A percentile compares a stretch with the other conserved stretches of the same genome.
These are phyloP conservation scores for Pichia ethanolica DNA, from an alignment of 805 yeast species.

Conservation along the genomic window DNA sequence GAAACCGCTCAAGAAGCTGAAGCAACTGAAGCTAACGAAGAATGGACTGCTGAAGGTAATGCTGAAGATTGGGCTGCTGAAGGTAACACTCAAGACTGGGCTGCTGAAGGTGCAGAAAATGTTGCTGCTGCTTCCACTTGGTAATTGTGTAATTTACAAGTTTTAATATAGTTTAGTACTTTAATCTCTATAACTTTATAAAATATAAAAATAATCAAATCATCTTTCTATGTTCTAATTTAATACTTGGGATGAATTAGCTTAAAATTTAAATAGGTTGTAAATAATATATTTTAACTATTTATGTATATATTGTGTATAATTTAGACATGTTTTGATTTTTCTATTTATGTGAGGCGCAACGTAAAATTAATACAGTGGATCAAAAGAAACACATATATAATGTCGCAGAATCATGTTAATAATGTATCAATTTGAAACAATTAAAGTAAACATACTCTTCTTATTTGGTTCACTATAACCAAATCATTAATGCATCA, in stretches of 20 bases:
- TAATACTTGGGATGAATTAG: too few relatives aligned
- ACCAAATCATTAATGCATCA: background rate
- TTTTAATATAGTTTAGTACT: conserved; percentile 7
- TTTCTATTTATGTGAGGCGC: too few relatives aligned
- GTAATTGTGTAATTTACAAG: conserved; percentile 21
- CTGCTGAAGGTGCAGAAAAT: conserved; percentile 34
- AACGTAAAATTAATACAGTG: too few relatives aligned
- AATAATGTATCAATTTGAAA: too few relatives aligned
- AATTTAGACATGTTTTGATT: too few relatives aligned
- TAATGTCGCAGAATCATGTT: too few relatives aligned
- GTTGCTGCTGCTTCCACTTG: conserved; percentile 27
- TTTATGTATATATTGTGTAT: too few relatives aligned
- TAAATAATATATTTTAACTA: too few relatives aligned
- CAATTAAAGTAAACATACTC: too few relatives aligned
- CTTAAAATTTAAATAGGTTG: too few relatives aligned
- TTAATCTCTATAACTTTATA: conserved; percentile 7
- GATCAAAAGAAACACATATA: too few relatives aligned
- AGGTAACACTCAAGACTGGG: conserved; percentile 32
- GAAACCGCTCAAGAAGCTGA: conserved; percentile 57
- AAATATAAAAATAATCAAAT: conserved; percentile 12
- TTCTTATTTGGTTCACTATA: too few relatives aligned
- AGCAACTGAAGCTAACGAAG: conserved; percentile 50
- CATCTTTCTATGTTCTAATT: conserved; percentile 9
- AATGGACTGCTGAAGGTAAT: conserved; percentile 38
- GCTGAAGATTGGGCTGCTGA: conserved; percentile 48